Evolutionary conservation across 352 stramenopile genomes (phyloP), one percentile per base, ranked within the genome.

Genomic region (Phytopythium boreale): DNA sequence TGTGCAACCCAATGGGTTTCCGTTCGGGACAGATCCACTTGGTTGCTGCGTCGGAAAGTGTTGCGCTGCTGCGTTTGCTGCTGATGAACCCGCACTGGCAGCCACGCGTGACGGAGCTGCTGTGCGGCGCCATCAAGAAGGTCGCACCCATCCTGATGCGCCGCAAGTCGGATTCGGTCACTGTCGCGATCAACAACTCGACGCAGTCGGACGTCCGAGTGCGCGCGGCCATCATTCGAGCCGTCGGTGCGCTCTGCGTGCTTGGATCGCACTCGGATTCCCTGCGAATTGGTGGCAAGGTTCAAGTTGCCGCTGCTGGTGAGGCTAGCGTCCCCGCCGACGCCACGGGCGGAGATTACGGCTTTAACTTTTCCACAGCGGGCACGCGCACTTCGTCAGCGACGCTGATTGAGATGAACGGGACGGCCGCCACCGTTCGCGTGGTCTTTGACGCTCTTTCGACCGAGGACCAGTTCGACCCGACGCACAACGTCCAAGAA

Each of bases 201-300:
- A 53, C 76, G 26, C 62, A 76, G 11, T 92, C 81, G 0, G 76
- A 94, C 60, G 82, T 96, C 49, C 79, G 87, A 1, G 67, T 90
- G 11, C 77, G 83, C 34, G 74, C 85, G 3, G 79, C 87, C 20
- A 92, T 96, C 56, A 80, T 90, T 63, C 84, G 88, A 61, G 88
- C 86, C 46, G 84, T 94, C 4, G 86, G 86, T 10, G 86, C 88
- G 52, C 68, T 96, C 0, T 95, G 82, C 76, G 86, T 96, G 12
- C 63, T 96, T 36, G 84, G 88, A 2, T 93, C 86, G 4, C 85
- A 96, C 64, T 88, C 85, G 0, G 88, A 96, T 68, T 95, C 86
- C 36, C 75, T 96, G 51, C 83, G 88, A 26, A 79, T 96, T 59
- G 88, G 88, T 24, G 88, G 88, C 4, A 87, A 84, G 65, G 80